Evolutionary conservation across 73 alveolate genomes (phyloP).

Genomic region (Symbiodinium natans): DNA sequence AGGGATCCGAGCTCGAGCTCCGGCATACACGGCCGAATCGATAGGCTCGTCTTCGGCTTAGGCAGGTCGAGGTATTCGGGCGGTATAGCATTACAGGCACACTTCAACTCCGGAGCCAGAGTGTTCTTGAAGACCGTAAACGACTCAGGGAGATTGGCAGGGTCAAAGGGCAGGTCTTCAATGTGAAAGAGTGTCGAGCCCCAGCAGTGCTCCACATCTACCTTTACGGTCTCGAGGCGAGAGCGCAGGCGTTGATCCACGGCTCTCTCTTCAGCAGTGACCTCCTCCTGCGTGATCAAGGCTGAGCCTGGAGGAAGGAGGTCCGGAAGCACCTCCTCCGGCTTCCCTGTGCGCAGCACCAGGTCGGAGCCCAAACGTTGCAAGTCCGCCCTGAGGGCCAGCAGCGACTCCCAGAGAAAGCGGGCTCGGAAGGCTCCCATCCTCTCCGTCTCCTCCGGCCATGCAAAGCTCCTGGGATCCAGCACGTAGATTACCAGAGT

Average conservation of each 20-base stretch:
- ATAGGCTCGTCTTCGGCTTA: not conserved
- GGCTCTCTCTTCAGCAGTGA: conserved; percentile 23
- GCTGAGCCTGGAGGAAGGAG: conserved; percentile 49
- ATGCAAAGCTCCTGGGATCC: not conserved
- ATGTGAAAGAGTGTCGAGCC: conserved; percentile 47
- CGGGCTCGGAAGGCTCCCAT: conserved; percentile 22
- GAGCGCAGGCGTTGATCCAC: not conserved
- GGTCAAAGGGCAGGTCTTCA: conserved; percentile 48
- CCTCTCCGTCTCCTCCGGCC: not conserved
- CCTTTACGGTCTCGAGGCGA: not conserved
- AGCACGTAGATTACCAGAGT: conserved; percentile 29
- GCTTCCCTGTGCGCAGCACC: not conserved
- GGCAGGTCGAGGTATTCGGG: not conserved
- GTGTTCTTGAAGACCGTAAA: conserved; percentile 37
- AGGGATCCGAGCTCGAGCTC: not conserved
- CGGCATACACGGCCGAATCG: not conserved
- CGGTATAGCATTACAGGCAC: conserved; percentile 54
- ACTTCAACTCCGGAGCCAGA: conserved; percentile 41
- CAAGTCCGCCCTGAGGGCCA: not conserved
- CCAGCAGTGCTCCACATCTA: conserved; percentile 38
- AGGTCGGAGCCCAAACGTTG: conserved; percentile 29
- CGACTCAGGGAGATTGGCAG: not conserved
- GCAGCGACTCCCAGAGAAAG: conserved; percentile 27
- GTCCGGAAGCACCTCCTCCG: conserved; percentile 25
- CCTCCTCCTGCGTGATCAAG: conserved; percentile 52